Evolutionary conservation across 2,329 filamentous ascomycete genomes (phyloP).

Genomic region (Cryphonectria naterciae): DNA sequence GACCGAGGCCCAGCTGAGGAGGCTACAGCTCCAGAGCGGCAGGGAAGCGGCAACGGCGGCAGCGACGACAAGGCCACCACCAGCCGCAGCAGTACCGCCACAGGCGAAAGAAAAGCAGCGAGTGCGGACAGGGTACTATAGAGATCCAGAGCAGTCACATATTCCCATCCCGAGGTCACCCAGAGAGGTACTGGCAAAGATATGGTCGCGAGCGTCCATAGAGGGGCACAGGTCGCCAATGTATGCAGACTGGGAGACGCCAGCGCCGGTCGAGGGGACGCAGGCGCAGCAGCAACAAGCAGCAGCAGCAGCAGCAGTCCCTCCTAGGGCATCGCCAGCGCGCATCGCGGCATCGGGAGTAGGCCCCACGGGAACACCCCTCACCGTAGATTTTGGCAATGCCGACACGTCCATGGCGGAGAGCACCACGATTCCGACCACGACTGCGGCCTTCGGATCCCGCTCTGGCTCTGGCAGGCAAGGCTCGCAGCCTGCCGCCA

Average conservation of each 20-base stretch:
- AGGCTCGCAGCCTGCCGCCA: not conserved
- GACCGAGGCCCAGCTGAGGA: constrained; percentile 37
- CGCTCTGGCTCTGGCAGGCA: not conserved
- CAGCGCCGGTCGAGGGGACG: not conserved
- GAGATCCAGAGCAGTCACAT: not conserved
- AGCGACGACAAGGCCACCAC: constrained; percentile 3
- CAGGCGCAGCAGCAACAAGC: not conserved
- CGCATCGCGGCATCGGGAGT: constrained; percentile 5
- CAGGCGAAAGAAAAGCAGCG: not conserved
- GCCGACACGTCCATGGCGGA: not conserved
- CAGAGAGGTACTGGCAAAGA: not conserved
- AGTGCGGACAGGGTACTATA: not conserved
- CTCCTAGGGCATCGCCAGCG: not conserved
- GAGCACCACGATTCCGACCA: not conserved
- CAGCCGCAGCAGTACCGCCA: not conserved
- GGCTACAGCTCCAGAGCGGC: constrained; percentile 32
- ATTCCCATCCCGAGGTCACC: constrained; percentile 5
- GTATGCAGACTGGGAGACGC: not conserved
- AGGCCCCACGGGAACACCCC: constrained; percentile 20
- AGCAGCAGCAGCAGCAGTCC: too few relatives aligned
- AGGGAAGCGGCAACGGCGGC: not conserved
- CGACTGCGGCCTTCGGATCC: not conserved
- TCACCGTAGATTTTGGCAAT: constrained; percentile 15
- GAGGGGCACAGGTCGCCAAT: not conserved
- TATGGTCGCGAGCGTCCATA: not conserved